Base-by-base conservation (phyloP, 1,284 basidiomycete genomes). In the Apiotrichum laibachii region DNA sequence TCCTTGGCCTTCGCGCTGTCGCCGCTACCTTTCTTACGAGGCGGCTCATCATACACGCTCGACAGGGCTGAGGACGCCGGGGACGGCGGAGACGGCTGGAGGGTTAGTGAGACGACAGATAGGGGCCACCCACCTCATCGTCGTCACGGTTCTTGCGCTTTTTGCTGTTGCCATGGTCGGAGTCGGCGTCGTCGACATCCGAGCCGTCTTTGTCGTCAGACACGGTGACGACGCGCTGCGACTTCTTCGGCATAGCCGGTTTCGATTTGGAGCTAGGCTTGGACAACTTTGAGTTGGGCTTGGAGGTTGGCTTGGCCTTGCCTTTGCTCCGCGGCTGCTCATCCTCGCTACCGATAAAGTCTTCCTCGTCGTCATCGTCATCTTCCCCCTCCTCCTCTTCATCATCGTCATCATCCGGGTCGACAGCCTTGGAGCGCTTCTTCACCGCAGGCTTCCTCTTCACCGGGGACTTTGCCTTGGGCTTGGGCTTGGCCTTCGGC, bases 11-110 rank as follows among this genome's bases (percentile, higher is more conserved):
- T 47, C 37, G 44, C 39, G 5, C 37, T 43, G 15, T 47, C 40
- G 5, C 42, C 18, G 5, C 34, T 19, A 12, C 46, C 26, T 33
- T 50, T 44, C 42, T 56, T 60, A n/a, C 55, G 19, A 10, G 53
- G 55, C 19, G 51, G 51, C 22, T 61, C 60, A 18, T 65, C 59
- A 37, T 61, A 59, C 13, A 64, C 59, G 37, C 63, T 64, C n/a
- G 63, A 61, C 49, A 64, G 48, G 1, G 35, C 42, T 4, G 59
- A 62, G 12, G 49, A 54, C 9, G 53, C 22, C n/a, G 57, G 52
- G 2, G 55, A 53, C 3, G 53, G 12, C 2, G 46, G 53, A 35
- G 26, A 31, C 5, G 13, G 15, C 47, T 48, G 47, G 7, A 6
- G 11, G n/a, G 49, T 40, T 19, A 39, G 47, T 19, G 3, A 11